Evolutionary conservation across 768 basidiomycete genomes (phyloP), one percentile per base, ranked within the genome.

Genomic region (Tremella mesenterica): DNA sequence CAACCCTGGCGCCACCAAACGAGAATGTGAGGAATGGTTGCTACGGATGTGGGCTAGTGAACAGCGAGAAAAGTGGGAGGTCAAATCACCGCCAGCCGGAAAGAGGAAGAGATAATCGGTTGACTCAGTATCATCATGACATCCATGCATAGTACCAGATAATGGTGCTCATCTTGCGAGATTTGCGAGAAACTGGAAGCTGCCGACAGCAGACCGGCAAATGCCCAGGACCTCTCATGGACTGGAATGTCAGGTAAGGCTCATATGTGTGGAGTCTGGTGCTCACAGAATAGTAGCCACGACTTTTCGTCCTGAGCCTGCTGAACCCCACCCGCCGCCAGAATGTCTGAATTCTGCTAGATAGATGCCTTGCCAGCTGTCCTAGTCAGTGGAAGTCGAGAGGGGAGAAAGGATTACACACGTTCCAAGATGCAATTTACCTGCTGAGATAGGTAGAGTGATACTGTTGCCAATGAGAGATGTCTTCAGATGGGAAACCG

Each of bases 401-500:
- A n/a, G n/a, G n/a, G n/a, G n/a, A n/a, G n/a, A n/a, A n/a, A n/a
- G n/a, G n/a, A n/a, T n/a, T n/a, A n/a, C n/a, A 91, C 91, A 95
- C 21, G 87, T 91, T 10, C 91, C 91, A 46, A 95, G 75, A 57
- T 84, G 86, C 59, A 93, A 75, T 44, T 77, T 75, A 1, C 73
- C 87, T 53, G 85, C 79, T 2, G 85, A 85, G 60, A 96, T 88
- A 2, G 91, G 91, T 34, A 96, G 73, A 67, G 83, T 82, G 53
- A 95, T 78, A 0, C 86, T 84, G 18, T 85, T 79, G 18, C 92
- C 91, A 43, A 95, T 77, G 28, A 96, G 78, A 3, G 88, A 82
- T 2, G 88, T 81, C 71, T 96, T 95, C 21, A 88, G 88, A 70
- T 95, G 92, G 2, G 88, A 91, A 31, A 85, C 90, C 5, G 86